These are phyloP conservation scores for Tritrichomonas foetus DNA, from an alignment of 208 protist genomes.

Conservation along the genomic window DNA sequence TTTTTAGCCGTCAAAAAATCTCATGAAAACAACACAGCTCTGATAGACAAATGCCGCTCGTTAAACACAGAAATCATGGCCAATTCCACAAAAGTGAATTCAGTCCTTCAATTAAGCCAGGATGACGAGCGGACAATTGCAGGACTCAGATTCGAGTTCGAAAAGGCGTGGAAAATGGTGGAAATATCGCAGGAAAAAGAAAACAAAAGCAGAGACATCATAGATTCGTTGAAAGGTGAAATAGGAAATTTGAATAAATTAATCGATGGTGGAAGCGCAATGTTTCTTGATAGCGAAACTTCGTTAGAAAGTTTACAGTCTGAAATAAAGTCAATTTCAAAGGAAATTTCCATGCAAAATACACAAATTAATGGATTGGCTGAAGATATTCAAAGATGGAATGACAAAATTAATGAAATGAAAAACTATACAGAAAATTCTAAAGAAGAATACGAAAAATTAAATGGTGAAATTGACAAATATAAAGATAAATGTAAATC, in stretches of 20 bases:
- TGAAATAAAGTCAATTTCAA: not conserved
- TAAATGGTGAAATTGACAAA: not conserved
- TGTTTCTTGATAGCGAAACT: not conserved
- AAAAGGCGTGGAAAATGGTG: constrained; percentile 88
- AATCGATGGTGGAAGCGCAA: not conserved
- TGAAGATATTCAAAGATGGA: not conserved
- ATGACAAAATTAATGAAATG: not conserved
- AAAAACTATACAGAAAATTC: not conserved
- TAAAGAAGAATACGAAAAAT: not conserved
- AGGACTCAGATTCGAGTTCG: constrained; percentile 66
- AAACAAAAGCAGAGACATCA: constrained; percentile 78
- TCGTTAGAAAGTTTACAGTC: not conserved
- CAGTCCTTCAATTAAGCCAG: constrained; percentile 81
- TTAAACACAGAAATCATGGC: constrained; percentile 81
- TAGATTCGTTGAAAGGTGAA: constrained; percentile 80
- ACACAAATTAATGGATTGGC: not conserved
- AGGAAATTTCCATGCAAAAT: not conserved
- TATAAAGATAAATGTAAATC: not conserved
- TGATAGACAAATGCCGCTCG: constrained; percentile 79
- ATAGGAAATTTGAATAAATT: constrained; percentile 74
- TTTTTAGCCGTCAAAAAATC: constrained; percentile 85
- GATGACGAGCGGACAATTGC: constrained; percentile 88
- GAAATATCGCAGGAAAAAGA: constrained; percentile 91
- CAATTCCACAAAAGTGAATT: constrained; percentile 84
- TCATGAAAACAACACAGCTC: constrained; percentile 85